Evolutionary conservation across 192 early-diverging fungal species (phyloP).

Genomic region (Podila clonocystis): DNA sequence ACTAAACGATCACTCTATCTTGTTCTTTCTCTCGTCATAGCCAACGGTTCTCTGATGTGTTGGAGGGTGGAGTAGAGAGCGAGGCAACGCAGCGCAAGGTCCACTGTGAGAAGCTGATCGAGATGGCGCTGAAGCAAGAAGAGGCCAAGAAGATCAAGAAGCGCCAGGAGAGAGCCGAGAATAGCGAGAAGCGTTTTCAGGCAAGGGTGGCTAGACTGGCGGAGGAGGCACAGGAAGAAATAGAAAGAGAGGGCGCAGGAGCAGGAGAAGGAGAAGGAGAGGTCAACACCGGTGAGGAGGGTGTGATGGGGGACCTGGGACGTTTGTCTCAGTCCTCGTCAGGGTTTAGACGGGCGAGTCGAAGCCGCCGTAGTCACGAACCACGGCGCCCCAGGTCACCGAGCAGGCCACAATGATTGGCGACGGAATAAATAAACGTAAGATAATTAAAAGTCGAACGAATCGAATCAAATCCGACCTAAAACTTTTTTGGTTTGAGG

Average conservation of each 20-base stretch:
- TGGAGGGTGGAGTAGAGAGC: conserved; percentile 27
- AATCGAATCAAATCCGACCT: no score
- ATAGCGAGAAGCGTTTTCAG: no score
- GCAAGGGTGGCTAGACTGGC: no score
- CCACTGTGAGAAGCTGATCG: conserved; percentile 29
- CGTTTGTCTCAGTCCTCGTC: no score
- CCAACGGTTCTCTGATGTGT: conserved; percentile 30
- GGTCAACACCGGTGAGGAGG: neutral
- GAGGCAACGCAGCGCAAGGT: conserved; percentile 26
- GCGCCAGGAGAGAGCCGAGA: conserved; percentile 4
- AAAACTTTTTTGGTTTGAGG: no score
- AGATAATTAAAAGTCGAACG: no score
- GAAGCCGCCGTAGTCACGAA: no score
- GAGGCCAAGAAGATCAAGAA: conserved; percentile 44
- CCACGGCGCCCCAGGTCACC: no score
- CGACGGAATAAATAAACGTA: no score
- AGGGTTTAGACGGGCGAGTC: no score
- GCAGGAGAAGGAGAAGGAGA: neutral
- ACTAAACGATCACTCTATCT: neutral
- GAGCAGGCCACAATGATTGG: no score
- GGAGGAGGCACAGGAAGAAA: neutral
- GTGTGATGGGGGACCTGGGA: neutral
- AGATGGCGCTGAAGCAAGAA: conserved; percentile 19
- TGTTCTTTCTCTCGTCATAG: neutral
- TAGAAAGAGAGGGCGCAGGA: neutral